Conservation (phyloP, 805 yeast genomes). For the Candida morakotiae region DNA sequence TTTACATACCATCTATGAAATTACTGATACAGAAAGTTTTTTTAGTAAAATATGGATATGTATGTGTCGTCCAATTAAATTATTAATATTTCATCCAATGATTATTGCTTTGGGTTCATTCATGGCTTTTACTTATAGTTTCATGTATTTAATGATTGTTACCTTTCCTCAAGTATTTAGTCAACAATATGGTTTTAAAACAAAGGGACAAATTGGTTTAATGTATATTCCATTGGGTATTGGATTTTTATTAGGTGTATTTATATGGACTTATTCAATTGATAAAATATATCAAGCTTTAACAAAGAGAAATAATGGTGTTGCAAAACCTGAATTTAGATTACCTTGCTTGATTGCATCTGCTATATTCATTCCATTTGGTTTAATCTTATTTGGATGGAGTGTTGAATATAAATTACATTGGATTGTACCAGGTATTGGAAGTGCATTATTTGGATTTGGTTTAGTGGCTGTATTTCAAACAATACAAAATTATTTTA, state of each 20-base stretch:
- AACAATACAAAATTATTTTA: conserved; percentile 32
- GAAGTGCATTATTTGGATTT: conserved; percentile 34
- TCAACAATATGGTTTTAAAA: conserved; percentile 27
- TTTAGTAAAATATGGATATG: conserved; percentile 19
- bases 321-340: conserved; percentile 34
- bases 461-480: conserved; percentile 36
- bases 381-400: conserved; percentile 40
- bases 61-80: conserved; percentile 29
- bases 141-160: conserved; percentile 38
- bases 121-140: conserved; percentile 41
- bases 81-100: conserved; percentile 34
- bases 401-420: conserved; percentile 30
- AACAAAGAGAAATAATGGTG: conserved; percentile 25
- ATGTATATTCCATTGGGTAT: conserved; percentile 39
- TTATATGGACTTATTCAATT: conserved; percentile 25
- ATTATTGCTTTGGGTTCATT: conserved; percentile 37
- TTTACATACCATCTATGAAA: conserved; percentile 35
- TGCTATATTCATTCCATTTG: conserved; percentile 31
- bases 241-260: conserved; percentile 30
- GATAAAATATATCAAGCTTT: conserved; percentile 22
- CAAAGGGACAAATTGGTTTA: conserved; percentile 25
- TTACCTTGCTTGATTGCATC: conserved; percentile 33
- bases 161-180: conserved; percentile 32
- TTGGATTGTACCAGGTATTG: conserved; percentile 38
- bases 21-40: conserved; percentile 25